These are phyloP conservation scores for Penicillium cosmopolitanum DNA, from an alignment of 495 filamentous ascomycete species.

Conservation along the genomic window DNA sequence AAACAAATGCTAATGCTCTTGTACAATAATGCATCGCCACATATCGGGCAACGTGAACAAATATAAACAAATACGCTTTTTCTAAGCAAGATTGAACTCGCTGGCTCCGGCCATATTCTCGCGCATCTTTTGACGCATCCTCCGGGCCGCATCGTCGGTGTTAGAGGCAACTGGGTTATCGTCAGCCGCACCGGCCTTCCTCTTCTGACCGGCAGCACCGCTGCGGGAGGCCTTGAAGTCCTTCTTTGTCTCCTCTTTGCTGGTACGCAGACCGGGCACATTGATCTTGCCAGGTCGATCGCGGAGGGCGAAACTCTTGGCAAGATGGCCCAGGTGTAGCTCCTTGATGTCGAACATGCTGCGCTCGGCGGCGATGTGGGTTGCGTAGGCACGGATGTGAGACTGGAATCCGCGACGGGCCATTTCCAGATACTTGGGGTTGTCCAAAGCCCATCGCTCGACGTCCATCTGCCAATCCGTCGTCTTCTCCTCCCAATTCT, in stretches of 20 bases:
- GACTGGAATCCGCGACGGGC: constrained; percentile 84
- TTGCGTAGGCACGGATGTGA: constrained; percentile 92
- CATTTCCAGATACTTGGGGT: constrained; percentile 65
- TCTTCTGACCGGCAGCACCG: constrained; percentile 40
- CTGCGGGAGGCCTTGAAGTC: constrained; percentile 49
- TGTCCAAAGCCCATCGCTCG: constrained; percentile 70
- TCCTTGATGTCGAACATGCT: constrained; percentile 84
- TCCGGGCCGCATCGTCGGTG: constrained; percentile 65
- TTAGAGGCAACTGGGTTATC: constrained; percentile 43
- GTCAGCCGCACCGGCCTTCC: constrained; percentile 44
- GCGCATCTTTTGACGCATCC: constrained; percentile 83
- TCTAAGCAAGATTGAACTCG: constrained; percentile 88
- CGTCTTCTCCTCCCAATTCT: constrained; percentile 69
- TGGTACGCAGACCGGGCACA: constrained; percentile 61
- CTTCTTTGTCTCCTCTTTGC: constrained; percentile 50
- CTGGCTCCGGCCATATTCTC: constrained; percentile 70
- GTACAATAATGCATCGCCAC: constrained; percentile 32
- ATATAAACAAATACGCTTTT: constrained; percentile 23
- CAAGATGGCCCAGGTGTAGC: constrained; percentile 89
- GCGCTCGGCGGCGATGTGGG: constrained; percentile 83
- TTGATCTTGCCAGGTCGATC: constrained; percentile 88
- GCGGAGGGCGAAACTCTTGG: constrained; percentile 87
- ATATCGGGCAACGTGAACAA: constrained; percentile 4
- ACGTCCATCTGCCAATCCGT: constrained; percentile 78
- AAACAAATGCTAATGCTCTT: constrained; percentile 41